Evolutionary conservation across 2,329 filamentous ascomycete species (phyloP).

Genomic region (Paecilomyces fulvus): DNA sequence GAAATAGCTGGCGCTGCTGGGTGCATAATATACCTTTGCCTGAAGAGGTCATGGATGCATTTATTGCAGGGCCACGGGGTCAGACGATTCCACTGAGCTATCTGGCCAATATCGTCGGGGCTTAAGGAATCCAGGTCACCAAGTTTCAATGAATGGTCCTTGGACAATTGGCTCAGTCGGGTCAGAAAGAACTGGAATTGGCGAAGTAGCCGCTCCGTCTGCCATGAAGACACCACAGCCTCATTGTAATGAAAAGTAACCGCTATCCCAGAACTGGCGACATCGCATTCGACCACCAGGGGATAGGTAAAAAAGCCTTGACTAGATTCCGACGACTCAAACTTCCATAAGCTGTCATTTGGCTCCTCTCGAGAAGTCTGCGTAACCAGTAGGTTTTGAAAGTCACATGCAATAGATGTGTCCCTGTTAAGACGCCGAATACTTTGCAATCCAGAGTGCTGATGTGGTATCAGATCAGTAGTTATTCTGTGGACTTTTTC

Average conservation of each 20-base stretch:
- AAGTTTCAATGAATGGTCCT: slow-evolving; percentile 15
- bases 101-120: slow-evolving; percentile 22
- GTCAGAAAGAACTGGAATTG: slow-evolving; percentile 39
- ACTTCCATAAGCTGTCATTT: slow-evolving; percentile 19
- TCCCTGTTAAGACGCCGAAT: slow-evolving; percentile 47
- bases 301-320: slow-evolving; percentile 53
- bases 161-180: slow-evolving; percentile 22
- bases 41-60: slow-evolving; percentile 26
- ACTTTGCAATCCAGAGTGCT: slow-evolving; percentile 51
- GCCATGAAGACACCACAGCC: slow-evolving; percentile 44
- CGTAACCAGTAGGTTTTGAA: slow-evolving; percentile 41
- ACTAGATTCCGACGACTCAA: slow-evolving; percentile 43
- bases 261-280: slow-evolving; percentile 45
- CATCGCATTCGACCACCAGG: slow-evolving; percentile 57
- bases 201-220: slow-evolving; percentile 47
- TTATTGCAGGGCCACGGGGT: slow-evolving; percentile 15
- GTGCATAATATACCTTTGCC: slow-evolving; percentile 14
- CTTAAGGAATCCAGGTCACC: slow-evolving; percentile 23
- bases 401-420: slow-evolving; percentile 36
- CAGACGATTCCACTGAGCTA: slow-evolving; percentile 24
- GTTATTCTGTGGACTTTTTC: slow-evolving; percentile 49
- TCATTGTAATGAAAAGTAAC: slow-evolving; percentile 60
- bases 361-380: slow-evolving; percentile 20
- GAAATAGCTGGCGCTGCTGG: slow-evolving; percentile 24
- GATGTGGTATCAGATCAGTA: slow-evolving; percentile 52